Conservation (phyloP, 2,329 filamentous ascomycete species). For the Clarireedia paspali region DNA sequence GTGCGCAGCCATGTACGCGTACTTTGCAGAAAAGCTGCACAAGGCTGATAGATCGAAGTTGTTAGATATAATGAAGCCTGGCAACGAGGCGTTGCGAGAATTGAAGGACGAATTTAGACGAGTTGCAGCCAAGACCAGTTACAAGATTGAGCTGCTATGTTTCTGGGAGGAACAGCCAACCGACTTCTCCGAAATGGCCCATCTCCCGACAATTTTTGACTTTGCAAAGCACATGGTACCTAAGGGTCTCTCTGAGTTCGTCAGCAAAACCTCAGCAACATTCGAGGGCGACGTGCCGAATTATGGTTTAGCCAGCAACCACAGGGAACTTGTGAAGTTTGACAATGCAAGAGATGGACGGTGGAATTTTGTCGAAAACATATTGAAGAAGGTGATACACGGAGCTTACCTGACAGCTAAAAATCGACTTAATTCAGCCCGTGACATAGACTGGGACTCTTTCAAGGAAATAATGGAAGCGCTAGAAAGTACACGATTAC, state of each 20-base stretch:
- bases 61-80: background rate
- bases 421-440: constrained; percentile 2
- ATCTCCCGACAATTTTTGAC: background rate
- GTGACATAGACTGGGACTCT: background rate
- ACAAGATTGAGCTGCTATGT: background rate
- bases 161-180: background rate
- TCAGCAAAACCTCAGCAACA: background rate
- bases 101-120: background rate
- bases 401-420: constrained; percentile 3
- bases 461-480: too few relatives aligned
- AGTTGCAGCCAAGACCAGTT: background rate
- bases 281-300: background rate
- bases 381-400: background rate
- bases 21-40: background rate
- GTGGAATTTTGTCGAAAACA: background rate
- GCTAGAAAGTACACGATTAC: too few relatives aligned
- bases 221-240: background rate
- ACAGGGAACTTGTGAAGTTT: background rate
- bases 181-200: background rate
- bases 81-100: background rate
- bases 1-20: background rate
- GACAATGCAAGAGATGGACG: background rate
- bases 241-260: background rate
- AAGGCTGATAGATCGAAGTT: background rate
- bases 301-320: background rate